These are phyloP conservation scores for Penicillium roqueforti DNA, from an alignment of 495 filamentous ascomycete genomes.

Conservation along the genomic window DNA sequence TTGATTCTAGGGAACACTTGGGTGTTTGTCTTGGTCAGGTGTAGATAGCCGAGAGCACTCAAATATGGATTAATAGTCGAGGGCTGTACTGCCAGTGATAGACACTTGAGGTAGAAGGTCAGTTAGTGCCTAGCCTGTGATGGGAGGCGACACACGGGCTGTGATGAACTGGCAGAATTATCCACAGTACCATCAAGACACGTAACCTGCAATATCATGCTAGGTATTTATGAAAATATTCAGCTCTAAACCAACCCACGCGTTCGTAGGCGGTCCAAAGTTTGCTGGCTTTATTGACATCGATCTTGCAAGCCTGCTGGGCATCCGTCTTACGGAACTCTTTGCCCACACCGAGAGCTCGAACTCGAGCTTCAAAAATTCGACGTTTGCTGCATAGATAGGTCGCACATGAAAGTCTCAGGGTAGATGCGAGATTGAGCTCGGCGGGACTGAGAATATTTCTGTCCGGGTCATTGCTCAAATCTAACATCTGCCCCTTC, in stretches of 20 bases:
- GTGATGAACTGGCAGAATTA: not conserved
- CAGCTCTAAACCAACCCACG: conserved; percentile 77
- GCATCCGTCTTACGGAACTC: conserved; percentile 97
- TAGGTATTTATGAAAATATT: conserved; percentile 54
- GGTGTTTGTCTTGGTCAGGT: not conserved
- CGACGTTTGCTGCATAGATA: conserved; percentile 94
- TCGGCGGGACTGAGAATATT: conserved; percentile 77
- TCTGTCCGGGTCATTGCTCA: conserved; percentile 72
- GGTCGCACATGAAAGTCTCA: conserved; percentile 82
- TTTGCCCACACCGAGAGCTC: conserved; percentile 65
- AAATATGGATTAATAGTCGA: not conserved
- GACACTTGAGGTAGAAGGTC: not conserved
- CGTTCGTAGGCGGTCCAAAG: conserved; percentile 89
- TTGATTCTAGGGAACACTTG: not conserved
- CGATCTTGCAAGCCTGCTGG: conserved; percentile 95
- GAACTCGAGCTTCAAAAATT: conserved; percentile 77
- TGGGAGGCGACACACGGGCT: not conserved
- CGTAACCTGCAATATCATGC: conserved; percentile 22
- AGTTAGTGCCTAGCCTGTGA: not conserved
- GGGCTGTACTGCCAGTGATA: not conserved
- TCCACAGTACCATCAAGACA: conserved; percentile 1
- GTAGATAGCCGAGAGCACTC: not conserved
- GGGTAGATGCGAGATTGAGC: conserved; percentile 67
- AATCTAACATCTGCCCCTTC: conserved; percentile 77
- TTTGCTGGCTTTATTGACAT: conserved; percentile 97